A percentile compares a stretch with the other conserved stretches of the same genome.
These are phyloP conservation scores for Saturnispora diversa DNA, from an alignment of 805 yeast species.

Conservation along the genomic window DNA sequence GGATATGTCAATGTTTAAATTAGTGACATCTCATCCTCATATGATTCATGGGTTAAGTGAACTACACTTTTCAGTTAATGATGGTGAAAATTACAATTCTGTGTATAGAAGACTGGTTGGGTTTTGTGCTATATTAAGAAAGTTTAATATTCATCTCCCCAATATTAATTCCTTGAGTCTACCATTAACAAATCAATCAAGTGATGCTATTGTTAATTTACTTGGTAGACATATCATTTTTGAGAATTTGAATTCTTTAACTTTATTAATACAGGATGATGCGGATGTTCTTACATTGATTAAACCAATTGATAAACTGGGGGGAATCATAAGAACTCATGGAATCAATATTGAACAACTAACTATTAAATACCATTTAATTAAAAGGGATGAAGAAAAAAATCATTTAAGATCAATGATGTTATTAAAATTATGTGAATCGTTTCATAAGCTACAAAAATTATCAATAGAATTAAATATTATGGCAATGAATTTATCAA, in stretches of 20 bases:
- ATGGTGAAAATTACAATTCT: slow-evolving; percentile 20
- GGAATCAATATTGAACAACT: slow-evolving; percentile 21
- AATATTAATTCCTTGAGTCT: slow-evolving; percentile 23
- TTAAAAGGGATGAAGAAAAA: slow-evolving; percentile 24
- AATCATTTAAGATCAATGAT: slow-evolving; percentile 29
- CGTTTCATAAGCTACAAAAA: slow-evolving; percentile 19
- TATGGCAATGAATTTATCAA: slow-evolving; percentile 26
- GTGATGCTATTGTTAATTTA: slow-evolving; percentile 24
- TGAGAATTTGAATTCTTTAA: slow-evolving; percentile 24
- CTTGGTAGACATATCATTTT: slow-evolving; percentile 26
- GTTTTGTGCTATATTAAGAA: slow-evolving; percentile 28
- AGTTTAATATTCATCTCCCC: slow-evolving; percentile 23
- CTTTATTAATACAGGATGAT: slow-evolving; percentile 28
- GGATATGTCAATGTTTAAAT: slow-evolving; percentile 27
- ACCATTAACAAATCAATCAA: slow-evolving; percentile 28
- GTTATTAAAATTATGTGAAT: slow-evolving; percentile 25
- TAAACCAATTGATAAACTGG: slow-evolving; percentile 24
- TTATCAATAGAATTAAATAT: slow-evolving; percentile 23
- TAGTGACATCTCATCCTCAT: slow-evolving; percentile 25
- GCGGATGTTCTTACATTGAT: slow-evolving; percentile 24
- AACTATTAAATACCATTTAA: slow-evolving; percentile 22
- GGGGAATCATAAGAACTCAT: slow-evolving; percentile 21
- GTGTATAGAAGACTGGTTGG: slow-evolving; percentile 30
- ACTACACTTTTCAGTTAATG: slow-evolving; percentile 23
- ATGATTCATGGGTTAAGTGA: slow-evolving; percentile 20